Evolutionary conservation across 2,329 filamentous ascomycete genomes (phyloP), one percentile per base, ranked within the genome.

Genomic region (Ceratocystis eucalypticola): DNA sequence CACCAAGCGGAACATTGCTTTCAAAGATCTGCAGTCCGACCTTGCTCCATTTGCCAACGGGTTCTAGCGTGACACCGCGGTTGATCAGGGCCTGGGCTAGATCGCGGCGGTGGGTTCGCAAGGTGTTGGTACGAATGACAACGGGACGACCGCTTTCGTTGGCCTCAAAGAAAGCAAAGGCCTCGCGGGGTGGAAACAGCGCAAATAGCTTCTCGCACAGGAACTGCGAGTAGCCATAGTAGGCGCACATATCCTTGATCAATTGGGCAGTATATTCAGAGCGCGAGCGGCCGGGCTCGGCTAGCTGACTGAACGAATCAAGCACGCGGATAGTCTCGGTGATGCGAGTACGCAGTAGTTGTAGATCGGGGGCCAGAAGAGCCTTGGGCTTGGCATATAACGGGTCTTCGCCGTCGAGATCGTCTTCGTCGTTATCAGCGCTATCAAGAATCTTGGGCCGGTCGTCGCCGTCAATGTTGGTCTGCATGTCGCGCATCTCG

Each of bases 1-100:
- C 94, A 82, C 92, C 92, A 1, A 96, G 83, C 2, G 91, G 91
- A 4, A 84, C 80, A 69, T 86, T 88, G 67, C 88, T 89, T 76
- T 99, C 94, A 75, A 99, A 99, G 68, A 99, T 85, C 76, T 99
- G 94, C 50, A 99, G 83, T 61, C 94, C 94, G 69, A 99, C 91
- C 79, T 99, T 99, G 71, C 89, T 94, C 94, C 94, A 99, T 77
- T 97, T 97, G 69, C 94, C 94, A 20, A 99, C 91, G 1, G 94
- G 94, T 76, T 99, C 93, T 48, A 99, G 84, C 15, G 92, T 95
- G 62, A 99, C 94, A 70, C 94, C 94, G 70, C 93, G 89, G 78
- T 96, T 96, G 80, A 96, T 96, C 68, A 96, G 83, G 1, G 92
- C 84, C 75, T 96, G 92, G 8, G 94, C 94, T 20, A 99, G 87